Evolutionary conservation across 352 stramenopile species (phyloP).

Genomic region (Globisporangium polare): DNA sequence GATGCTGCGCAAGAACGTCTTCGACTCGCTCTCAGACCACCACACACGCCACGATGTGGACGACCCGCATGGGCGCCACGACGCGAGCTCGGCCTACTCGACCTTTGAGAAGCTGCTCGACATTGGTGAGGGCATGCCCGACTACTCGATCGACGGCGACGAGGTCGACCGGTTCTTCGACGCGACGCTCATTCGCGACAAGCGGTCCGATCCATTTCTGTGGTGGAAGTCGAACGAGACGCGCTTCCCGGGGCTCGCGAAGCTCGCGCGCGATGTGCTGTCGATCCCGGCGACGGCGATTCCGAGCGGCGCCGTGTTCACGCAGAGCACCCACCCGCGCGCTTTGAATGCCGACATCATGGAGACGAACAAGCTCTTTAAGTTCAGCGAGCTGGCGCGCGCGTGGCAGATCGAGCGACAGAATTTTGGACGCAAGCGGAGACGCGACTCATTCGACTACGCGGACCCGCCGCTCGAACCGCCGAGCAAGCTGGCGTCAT

Average conservation of each 20-base stretch:
- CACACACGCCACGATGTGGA: slow-evolving; percentile 47
- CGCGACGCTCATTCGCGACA: slow-evolving; percentile 73
- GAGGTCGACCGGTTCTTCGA: slow-evolving; percentile 84
- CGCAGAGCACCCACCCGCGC: slow-evolving; percentile 54
- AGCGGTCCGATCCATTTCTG: slow-evolving; percentile 72
- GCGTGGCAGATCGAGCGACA: slow-evolving; percentile 78
- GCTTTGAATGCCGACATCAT: slow-evolving; percentile 47
- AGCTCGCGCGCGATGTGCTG: slow-evolving; percentile 71
- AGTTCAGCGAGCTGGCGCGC: slow-evolving; percentile 66
- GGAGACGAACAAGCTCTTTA: slow-evolving; percentile 74
- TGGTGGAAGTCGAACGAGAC: slow-evolving; percentile 86
- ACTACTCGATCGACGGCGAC: slow-evolving; percentile 75
- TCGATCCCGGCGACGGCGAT: slow-evolving; percentile 71
- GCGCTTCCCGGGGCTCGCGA: slow-evolving; percentile 62
- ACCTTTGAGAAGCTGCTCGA: slow-evolving; percentile 80
- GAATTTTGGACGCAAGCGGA: slow-evolving; percentile 70
- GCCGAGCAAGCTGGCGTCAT: slow-evolving; percentile 57
- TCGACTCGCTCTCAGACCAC: slow-evolving; percentile 53
- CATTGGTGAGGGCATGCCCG: slow-evolving; percentile 74
- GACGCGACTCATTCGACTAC: slow-evolving; percentile 77
- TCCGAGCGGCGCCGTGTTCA: slow-evolving; percentile 67
- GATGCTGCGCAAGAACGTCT: slow-evolving; percentile 71
- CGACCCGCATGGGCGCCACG: slow-evolving; percentile 41
- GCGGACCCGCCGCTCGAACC: slow-evolving; percentile 54
- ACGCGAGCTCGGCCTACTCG: slow-evolving; percentile 66